Percentiles rank a stretch among this genome's conserved stretches.
Conservation (phyloP, 139 green algal genomes). For the Microglena sp. region DNA sequence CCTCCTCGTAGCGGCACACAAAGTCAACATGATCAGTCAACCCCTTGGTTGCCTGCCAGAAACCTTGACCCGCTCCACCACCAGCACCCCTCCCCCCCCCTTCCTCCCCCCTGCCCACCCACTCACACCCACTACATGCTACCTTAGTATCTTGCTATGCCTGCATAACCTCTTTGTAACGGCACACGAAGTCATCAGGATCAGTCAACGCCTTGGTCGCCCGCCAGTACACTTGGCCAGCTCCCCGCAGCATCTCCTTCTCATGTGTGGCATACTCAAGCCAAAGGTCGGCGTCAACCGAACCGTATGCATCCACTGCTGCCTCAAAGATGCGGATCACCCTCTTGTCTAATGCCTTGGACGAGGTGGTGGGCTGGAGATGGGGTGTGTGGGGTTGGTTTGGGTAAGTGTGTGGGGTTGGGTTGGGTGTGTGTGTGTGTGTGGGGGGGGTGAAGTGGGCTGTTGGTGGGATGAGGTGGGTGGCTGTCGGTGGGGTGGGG, state of each 20-base stretch:
- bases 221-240: constrained; percentile 51
- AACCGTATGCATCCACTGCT: constrained; percentile 37
- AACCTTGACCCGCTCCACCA: constrained; percentile 40
- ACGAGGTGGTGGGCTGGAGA: too few relatives aligned
- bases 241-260: constrained; percentile 9
- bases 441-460: too few relatives aligned
- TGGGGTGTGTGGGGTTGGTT: too few relatives aligned
- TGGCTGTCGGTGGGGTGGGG: too few relatives aligned
- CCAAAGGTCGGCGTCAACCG: constrained; percentile 46
- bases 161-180: constrained; percentile 14
- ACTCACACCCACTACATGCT: too few relatives aligned
- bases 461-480: too few relatives aligned
- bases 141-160: not conserved
- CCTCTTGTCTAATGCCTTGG: too few relatives aligned
- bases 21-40: constrained; percentile 42
- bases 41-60: constrained; percentile 56
- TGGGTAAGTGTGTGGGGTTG: too few relatives aligned
- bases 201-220: constrained; percentile 48
- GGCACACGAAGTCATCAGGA: constrained; percentile 33
- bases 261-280: constrained; percentile 41
- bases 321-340: constrained; percentile 61
- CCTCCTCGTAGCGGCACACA: constrained; percentile 17
- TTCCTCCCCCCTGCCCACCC: too few relatives aligned
- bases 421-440: too few relatives aligned
- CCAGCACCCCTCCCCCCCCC: too few relatives aligned